Evolutionary conservation across 192 early-diverging fungal species (phyloP).

Genomic region (Spinellus fusiger): DNA sequence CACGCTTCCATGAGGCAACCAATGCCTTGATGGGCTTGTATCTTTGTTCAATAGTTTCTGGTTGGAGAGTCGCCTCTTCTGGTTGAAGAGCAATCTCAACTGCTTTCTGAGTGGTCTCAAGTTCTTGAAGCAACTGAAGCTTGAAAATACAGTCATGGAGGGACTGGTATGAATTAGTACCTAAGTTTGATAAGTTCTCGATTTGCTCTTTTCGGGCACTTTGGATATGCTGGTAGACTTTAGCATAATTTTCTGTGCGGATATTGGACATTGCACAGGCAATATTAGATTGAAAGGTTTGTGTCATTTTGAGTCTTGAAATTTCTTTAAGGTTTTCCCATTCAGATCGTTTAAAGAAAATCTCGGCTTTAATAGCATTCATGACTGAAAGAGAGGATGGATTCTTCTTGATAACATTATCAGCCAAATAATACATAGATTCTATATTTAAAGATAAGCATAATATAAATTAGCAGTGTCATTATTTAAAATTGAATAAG

Average conservation of each 20-base stretch:
- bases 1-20: neutral
- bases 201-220: constrained; percentile 41
- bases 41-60: neutral
- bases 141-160: constrained; percentile 55
- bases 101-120: constrained; percentile 33
- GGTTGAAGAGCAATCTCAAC: neutral
- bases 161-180: constrained; percentile 59
- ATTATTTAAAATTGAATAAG: neutral
- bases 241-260: constrained; percentile 23
- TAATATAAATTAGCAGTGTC: neutral
- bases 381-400: too few relatives aligned
- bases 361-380: too few relatives aligned
- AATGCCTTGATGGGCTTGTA: neutral
- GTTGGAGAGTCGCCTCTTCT: neutral
- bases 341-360: too few relatives aligned
- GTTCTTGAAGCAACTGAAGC: constrained; percentile 63
- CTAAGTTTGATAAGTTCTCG: constrained; percentile 48
- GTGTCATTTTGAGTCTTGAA: too few relatives aligned
- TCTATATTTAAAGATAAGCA: neutral
- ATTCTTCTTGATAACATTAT: too few relatives aligned
- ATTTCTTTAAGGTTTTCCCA: too few relatives aligned
- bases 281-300: constrained; percentile 51
- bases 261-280: constrained; percentile 46
- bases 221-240: constrained; percentile 34
- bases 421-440: too few relatives aligned